Evolutionary conservation across 305 asterid genomes (phyloP).

Genomic region (Solanum hybrid): DNA sequence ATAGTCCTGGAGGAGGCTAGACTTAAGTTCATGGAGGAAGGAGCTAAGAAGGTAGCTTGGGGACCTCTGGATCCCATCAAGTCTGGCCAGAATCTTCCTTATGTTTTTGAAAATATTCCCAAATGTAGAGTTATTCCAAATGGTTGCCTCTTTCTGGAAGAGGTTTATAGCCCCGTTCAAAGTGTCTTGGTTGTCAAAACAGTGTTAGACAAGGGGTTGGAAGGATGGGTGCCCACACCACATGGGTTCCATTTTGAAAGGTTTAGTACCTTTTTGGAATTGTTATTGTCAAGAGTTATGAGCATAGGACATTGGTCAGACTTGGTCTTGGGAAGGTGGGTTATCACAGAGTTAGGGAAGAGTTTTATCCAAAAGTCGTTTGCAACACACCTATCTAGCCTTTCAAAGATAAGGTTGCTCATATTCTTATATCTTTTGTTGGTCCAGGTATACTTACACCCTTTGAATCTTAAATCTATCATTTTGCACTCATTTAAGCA

Average conservation of each 20-base stretch:
- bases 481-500: not conserved
- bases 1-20: no score
- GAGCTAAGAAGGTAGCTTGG: not conserved
- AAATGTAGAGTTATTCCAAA: no score
- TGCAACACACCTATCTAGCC: not conserved
- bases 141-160: not conserved
- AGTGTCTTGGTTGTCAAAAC: no score
- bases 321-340: not conserved
- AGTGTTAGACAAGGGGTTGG: not conserved
- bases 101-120: not conserved
- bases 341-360: no score
- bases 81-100: not conserved
- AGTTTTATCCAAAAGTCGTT: no score
- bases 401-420: not conserved
- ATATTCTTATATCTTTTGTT: no score
- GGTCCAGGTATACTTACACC: not conserved
- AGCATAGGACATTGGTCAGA: not conserved
- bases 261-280: not conserved
- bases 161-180: no score
- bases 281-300: no score
- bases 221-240: not conserved
- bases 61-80: not conserved
- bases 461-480: not conserved
- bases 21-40: not conserved
- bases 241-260: not conserved